Evolutionary conservation across 2,329 filamentous ascomycete species (phyloP).

Genomic region (Pestalotiopsis sp.): DNA sequence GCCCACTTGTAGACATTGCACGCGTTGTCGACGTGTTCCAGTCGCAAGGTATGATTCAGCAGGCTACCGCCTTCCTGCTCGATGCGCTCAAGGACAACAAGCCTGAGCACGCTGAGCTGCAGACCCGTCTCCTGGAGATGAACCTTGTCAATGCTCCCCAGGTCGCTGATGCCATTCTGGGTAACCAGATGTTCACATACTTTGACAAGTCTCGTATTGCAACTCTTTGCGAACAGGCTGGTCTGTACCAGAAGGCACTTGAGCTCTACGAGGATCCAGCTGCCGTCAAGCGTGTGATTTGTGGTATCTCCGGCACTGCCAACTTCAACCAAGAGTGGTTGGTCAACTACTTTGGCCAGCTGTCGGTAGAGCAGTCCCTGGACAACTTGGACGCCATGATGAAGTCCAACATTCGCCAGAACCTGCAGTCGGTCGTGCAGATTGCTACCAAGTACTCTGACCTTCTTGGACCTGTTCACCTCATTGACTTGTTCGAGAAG

Average conservation of each 20-base stretch:
- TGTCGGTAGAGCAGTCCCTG: slow-evolving; percentile 92
- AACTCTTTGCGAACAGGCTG: slow-evolving; percentile 88
- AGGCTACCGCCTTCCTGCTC: slow-evolving; percentile 95
- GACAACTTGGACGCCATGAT: slow-evolving; percentile 97
- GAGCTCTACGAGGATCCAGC: slow-evolving; percentile 94
- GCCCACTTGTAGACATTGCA: slow-evolving; percentile 87
- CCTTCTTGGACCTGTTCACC: slow-evolving; percentile 79
- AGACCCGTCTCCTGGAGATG: slow-evolving; percentile 96
- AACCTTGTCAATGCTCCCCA: slow-evolving; percentile 95
- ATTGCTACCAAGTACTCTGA: slow-evolving; percentile 98
- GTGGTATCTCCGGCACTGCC: slow-evolving; percentile 79
- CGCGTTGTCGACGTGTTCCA: slow-evolving; percentile 98
- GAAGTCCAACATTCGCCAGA: slow-evolving; percentile 94
- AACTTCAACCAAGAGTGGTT: slow-evolving; percentile 92
- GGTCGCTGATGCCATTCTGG: slow-evolving; percentile 95
- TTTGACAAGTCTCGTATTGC: slow-evolving; percentile 92
- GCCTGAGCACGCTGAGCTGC: slow-evolving; percentile 88
- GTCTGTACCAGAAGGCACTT: slow-evolving; percentile 81
- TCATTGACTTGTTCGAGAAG: slow-evolving; percentile 96
- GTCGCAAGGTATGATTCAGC: slow-evolving; percentile 95
- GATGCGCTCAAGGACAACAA: slow-evolving; percentile 95
- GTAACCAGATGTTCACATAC: slow-evolving; percentile 98
- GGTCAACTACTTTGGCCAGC: slow-evolving; percentile 86
- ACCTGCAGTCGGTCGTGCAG: slow-evolving; percentile 90
- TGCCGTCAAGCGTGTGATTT: slow-evolving; percentile 85